Conservation (phyloP, 208 protist genomes). For the Strigomonas galati region DNA sequence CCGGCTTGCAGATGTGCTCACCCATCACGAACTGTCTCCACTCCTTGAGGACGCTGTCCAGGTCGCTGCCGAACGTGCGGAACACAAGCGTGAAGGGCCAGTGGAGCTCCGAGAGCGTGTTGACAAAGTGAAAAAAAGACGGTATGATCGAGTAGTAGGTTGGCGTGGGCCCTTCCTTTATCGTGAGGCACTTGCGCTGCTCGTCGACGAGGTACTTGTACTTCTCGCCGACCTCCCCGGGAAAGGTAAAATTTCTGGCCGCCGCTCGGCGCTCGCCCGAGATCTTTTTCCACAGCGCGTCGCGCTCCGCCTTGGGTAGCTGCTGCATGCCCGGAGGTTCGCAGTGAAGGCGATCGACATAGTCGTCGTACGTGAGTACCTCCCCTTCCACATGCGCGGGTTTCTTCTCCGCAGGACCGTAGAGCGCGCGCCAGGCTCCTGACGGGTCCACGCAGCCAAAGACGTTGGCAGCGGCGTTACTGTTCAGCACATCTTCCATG, state of each 20-base stretch:
- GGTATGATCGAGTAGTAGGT: slow-evolving; percentile 65
- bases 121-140: slow-evolving; percentile 83
- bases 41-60: slow-evolving; percentile 66
- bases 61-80: slow-evolving; percentile 83
- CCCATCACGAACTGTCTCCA: slow-evolving; percentile 77
- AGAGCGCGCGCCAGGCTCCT: slow-evolving; percentile 38
- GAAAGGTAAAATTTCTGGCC: slow-evolving; percentile 57
- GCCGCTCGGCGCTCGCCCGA: slow-evolving; percentile 41
- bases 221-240: slow-evolving; percentile 44
- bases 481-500: slow-evolving; percentile 83
- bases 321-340: slow-evolving; percentile 73
- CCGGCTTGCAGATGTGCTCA: slow-evolving; percentile 59
- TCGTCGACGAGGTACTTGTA: slow-evolving; percentile 71
- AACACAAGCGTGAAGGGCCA: slow-evolving; percentile 88
- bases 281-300: slow-evolving; percentile 61
- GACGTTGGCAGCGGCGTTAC: slow-evolving; percentile 80
- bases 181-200: slow-evolving; percentile 47
- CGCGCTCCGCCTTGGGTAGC: slow-evolving; percentile 41
- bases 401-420: slow-evolving; percentile 40
- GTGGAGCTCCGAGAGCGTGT: slow-evolving; percentile 69
- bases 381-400: background rate
- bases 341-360: slow-evolving; percentile 50
- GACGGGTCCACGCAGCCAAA: slow-evolving; percentile 40
- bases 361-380: slow-evolving; percentile 61
- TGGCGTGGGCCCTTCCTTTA: background rate